Base-by-base conservation (phyloP, 768 basidiomycete species). In the Mycena rosella region DNA sequence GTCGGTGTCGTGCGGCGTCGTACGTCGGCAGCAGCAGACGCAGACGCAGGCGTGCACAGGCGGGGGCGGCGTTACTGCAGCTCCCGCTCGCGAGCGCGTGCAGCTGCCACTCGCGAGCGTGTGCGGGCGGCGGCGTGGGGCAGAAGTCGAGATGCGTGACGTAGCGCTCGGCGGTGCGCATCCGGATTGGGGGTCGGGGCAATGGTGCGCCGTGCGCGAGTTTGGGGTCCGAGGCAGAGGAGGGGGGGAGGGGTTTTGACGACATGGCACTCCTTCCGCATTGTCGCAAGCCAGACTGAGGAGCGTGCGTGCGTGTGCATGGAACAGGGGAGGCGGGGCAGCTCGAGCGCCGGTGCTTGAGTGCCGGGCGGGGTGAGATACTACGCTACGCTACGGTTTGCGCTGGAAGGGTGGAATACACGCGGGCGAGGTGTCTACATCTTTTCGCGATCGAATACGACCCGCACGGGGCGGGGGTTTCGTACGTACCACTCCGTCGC, bases 1-100 rank as follows among this genome's bases (percentile, higher is more conserved):
- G 51, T 53, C 51, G 51, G 32, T 53, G 51, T 20, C 51, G 51
- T 53, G 51, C n/a, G n/a, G 30, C 17, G 49, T 51, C 38, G 38
- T 27, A 48, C 47, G 24, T 24, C 47, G 47, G 47, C 47, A 48
- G 24, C 47, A 48, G 47, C 49, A 51, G 49, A 51, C 20, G 49
- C 22, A 51, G 49, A 29, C 49, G 27, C 49, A 51, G 49, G 20
- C 15, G 49, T 30, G 49, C 29, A 30, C 27, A 32, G 51, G 32
- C 51, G 32, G 51, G 20, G 51, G 51, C 49, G 17, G 49, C 49
- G 49, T 51, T 30, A 51, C 26, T 29, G 49, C 49, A 29, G 49
- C 38, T 15, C 10, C 38, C 27, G 15, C 38, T 11, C 38, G 38
- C 38, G 15, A 38, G 38, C 38, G 38, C 3, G 38, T 38, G 38